phyloP scores from a whole-genome alignment of 1,139 yeast genomes.

The Taphrina pruni region DNA sequence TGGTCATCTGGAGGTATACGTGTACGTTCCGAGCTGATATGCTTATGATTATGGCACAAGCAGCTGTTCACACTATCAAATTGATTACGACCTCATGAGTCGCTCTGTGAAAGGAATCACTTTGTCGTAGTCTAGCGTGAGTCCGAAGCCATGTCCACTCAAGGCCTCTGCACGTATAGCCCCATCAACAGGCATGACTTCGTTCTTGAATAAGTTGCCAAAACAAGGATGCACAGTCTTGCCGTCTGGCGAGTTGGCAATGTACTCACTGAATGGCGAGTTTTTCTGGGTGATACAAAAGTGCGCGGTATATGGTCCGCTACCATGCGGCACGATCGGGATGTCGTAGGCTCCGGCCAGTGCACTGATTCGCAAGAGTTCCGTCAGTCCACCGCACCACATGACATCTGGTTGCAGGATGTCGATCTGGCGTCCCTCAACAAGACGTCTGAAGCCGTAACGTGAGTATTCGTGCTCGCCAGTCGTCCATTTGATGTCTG shows the following conservation, averaged over 20 bases:
- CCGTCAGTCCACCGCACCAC: constrained; percentile 63
- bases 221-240: constrained; percentile 58
- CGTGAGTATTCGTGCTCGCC: constrained; percentile 61
- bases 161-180: constrained; percentile 3
- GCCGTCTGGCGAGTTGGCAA: constrained; percentile 60
- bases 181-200: constrained; percentile 58
- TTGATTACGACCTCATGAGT: neutral
- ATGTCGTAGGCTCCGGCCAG: constrained; percentile 62
- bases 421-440: constrained; percentile 58
- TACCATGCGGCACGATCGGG: constrained; percentile 61
- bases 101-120: constrained; percentile 20
- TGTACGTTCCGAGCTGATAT: too few species aligned
- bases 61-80: neutral
- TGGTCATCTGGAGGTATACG: too few species aligned
- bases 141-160: constrained; percentile 13
- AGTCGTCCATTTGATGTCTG: constrained; percentile 58
- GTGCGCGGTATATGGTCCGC: constrained; percentile 61
- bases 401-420: constrained; percentile 61
- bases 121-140: constrained; percentile 7
- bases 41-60: too few species aligned
- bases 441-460: constrained; percentile 59
- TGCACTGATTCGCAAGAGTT: constrained; percentile 56
- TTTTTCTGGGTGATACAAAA: constrained; percentile 59
- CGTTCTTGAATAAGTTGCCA: constrained; percentile 57
- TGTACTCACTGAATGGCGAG: constrained; percentile 61